phyloP scores from a whole-genome alignment of 495 filamentous ascomycete genomes.

The Venustampulla echinocandica region DNA sequence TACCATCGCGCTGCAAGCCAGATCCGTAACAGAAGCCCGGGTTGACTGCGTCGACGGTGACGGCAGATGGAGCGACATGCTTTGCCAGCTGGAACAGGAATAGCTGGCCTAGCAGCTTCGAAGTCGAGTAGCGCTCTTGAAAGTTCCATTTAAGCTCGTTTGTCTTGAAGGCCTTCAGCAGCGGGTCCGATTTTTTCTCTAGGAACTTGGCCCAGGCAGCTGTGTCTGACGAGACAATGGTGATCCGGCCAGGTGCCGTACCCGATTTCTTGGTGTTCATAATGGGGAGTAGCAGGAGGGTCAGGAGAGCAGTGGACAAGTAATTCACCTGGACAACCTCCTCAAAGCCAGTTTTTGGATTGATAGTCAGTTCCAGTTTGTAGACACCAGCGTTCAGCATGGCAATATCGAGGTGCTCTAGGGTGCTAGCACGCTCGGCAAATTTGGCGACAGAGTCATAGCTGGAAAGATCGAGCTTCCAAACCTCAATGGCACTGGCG shows the following conservation, averaged over 20 bases:
- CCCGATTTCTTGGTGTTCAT: slow-evolving; percentile 28
- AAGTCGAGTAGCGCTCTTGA: slow-evolving; percentile 29
- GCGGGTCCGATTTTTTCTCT: background rate
- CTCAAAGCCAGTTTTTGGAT: slow-evolving; percentile 37
- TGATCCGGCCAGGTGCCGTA: slow-evolving; percentile 21
- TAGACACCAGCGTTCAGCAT: slow-evolving; percentile 43
- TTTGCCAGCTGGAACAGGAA: slow-evolving; percentile 32
- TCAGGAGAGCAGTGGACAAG: slow-evolving; percentile 38
- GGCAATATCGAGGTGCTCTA: slow-evolving; percentile 34
- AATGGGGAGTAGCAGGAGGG: slow-evolving; percentile 39
- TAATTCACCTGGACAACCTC: slow-evolving; percentile 35
- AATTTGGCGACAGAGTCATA: slow-evolving; percentile 40
- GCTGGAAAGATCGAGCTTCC: slow-evolving; percentile 39
- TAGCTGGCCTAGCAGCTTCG: slow-evolving; percentile 33
- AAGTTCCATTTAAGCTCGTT: background rate
- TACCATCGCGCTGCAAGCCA: slow-evolving; percentile 21
- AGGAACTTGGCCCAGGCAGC: slow-evolving; percentile 8
- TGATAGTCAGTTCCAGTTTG: slow-evolving; percentile 23
- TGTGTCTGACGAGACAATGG: slow-evolving; percentile 29
- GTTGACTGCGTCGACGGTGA: slow-evolving; percentile 35
- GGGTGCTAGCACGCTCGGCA: slow-evolving; percentile 22
- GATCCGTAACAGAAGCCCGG: slow-evolving; percentile 37
- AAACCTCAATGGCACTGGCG: slow-evolving; percentile 36
- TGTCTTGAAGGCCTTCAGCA: background rate
- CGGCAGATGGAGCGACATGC: slow-evolving; percentile 30